phyloP scores from a whole-genome alignment of 2,329 filamentous ascomycete genomes.

The Paraconiothyrium brasiliense region DNA sequence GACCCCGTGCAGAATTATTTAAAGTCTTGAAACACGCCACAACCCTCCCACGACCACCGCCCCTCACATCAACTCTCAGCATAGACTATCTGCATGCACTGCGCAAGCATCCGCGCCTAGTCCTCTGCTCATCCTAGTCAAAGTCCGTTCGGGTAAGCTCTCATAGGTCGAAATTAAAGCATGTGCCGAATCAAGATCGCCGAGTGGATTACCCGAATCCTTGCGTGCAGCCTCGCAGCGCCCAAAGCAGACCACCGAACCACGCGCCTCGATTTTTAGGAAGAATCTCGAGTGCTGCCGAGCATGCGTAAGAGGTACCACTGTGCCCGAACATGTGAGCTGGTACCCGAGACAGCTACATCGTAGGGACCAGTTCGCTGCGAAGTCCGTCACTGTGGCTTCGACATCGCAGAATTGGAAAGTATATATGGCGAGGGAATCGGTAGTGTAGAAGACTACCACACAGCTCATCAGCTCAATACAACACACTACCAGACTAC shows the following conservation, averaged over 20 bases:
- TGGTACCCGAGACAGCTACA: conserved; percentile 14
- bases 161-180: background rate
- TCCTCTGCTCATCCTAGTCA: conserved; percentile 9
- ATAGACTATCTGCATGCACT: conserved; percentile 9
- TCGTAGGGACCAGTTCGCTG: conserved; percentile 7
- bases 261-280: background rate
- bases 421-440: conserved; percentile 1
- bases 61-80: background rate
- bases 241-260: conserved; percentile 13
- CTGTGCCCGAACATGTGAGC: conserved; percentile 5
- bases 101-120: conserved; percentile 10
- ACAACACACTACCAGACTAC: conserved; percentile 7
- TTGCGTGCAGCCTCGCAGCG: background rate
- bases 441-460: conserved; percentile 2
- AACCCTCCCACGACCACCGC: background rate
- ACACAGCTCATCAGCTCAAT: conserved; percentile 15
- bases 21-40: conserved; percentile 11
- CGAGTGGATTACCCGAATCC: conserved; percentile 11
- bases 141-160: conserved; percentile 15
- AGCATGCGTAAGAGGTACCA: conserved; percentile 8
- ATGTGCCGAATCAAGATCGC: conserved; percentile 9
- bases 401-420: background rate
- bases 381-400: conserved; percentile 14
- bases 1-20: background rate
- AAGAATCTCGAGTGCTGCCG: conserved; percentile 7